Conservation (phyloP, 1,284 basidiomycete genomes). For the Porogramme epimiltina region DNA sequence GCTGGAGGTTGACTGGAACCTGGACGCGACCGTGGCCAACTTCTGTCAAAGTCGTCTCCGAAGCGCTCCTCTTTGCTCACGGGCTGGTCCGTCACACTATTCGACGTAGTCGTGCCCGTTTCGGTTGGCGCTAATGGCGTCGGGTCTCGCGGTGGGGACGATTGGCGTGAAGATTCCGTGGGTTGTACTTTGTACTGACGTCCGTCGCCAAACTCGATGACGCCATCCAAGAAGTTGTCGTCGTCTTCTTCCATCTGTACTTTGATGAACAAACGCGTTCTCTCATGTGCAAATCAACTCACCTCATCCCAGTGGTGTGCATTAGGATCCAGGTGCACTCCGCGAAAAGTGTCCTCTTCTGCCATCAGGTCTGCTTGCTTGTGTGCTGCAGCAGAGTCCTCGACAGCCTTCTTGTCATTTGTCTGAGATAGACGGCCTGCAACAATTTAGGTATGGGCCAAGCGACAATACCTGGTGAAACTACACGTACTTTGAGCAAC, state of each 20-base stretch:
- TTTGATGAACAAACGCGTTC: constrained; percentile 3
- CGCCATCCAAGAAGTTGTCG: constrained; percentile 84
- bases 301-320: constrained; percentile 97
- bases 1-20: constrained; percentile 38
- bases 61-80: constrained; percentile 80
- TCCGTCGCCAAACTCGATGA: constrained; percentile 93
- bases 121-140: constrained; percentile 7
- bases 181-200: constrained; percentile 81
- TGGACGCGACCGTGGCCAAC: constrained; percentile 76
- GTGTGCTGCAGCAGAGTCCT: constrained; percentile 44
- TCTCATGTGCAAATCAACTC: constrained; percentile 39
- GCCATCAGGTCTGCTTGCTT: constrained; percentile 72
- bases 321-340: constrained; percentile 89
- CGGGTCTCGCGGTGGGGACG: constrained; percentile 14
- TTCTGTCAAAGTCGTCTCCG: constrained; percentile 89
- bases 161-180: constrained; percentile 35
- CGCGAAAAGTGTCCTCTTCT: constrained; percentile 90
- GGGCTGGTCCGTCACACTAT: constrained; percentile 31
- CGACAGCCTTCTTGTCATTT: constrained; percentile 30
- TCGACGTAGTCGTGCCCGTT: constrained; percentile 9
- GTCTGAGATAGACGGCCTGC: constrained; percentile 30
- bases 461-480: constrained; percentile 3
- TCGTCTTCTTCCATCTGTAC: constrained; percentile 87
- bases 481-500: constrained; percentile 70
- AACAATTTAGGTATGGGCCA: constrained; percentile 21